Percentiles rank a stretch among this genome's conserved stretches.
phyloP scores from a whole-genome alignment of 2,329 filamentous ascomycete genomes.

The Apiospora aurea region DNA sequence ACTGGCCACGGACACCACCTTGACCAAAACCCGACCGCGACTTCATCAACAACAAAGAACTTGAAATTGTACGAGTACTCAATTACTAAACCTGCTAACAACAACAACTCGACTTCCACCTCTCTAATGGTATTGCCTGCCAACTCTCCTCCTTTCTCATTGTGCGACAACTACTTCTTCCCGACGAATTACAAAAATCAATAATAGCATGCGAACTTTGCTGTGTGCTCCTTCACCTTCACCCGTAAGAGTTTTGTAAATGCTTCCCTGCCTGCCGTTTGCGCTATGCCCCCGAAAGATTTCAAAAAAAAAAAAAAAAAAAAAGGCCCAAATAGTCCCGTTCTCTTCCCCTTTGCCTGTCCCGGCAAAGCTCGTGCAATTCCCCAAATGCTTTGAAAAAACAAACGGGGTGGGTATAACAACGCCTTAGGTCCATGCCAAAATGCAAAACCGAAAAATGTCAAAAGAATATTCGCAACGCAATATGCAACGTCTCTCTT shows the following conservation, averaged over 20 bases:
- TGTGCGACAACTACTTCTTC: not conserved
- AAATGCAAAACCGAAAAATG: conserved; percentile 13
- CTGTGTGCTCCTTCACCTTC: not conserved
- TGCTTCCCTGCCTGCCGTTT: not conserved
- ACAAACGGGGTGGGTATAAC: conserved; percentile 17
- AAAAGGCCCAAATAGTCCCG: not conserved
- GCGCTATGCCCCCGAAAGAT: not conserved
- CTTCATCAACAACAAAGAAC: not conserved
- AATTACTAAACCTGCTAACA: conserved; percentile 10
- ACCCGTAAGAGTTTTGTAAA: not conserved
- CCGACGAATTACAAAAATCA: conserved; percentile 10
- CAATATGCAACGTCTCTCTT: not conserved
- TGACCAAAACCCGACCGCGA: not conserved
- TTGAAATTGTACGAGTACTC: not conserved
- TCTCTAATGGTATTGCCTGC: conserved; percentile 16
- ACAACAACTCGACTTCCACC: not conserved
- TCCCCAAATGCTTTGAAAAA: conserved; percentile 6
- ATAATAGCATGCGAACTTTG: not conserved
- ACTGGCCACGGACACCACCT: not conserved
- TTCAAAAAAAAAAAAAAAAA: not conserved
- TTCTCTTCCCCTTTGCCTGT: conserved; percentile 1
- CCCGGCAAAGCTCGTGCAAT: not conserved
- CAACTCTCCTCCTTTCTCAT: not conserved
- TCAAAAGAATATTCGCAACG: conserved; percentile 8
- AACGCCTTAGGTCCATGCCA: conserved; percentile 18